phyloP scores from a whole-genome alignment of 176 grass and related monocot genomes.

The Cocos nucifera region DNA sequence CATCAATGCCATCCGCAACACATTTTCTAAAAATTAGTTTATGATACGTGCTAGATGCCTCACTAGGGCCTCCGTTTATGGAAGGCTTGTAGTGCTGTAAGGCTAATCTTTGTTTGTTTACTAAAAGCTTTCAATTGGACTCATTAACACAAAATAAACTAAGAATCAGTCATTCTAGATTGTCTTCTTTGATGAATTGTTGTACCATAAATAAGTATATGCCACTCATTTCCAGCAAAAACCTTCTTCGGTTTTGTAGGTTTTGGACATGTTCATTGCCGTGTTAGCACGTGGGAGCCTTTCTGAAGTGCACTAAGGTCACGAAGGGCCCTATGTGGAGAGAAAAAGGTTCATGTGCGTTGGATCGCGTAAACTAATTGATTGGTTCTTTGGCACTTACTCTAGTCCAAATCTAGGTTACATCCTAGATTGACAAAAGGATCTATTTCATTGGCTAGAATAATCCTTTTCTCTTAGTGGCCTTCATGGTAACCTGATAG shows the following conservation, averaged over 20 bases:
- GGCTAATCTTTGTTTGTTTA: too few relatives aligned
- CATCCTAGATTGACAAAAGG: too few relatives aligned
- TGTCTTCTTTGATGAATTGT: too few relatives aligned
- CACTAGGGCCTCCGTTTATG: background rate
- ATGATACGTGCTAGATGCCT: background rate
- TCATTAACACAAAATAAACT: too few relatives aligned
- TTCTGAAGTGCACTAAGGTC: background rate
- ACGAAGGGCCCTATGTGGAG: too few relatives aligned
- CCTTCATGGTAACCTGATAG: conserved; percentile 4
- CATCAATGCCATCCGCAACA: background rate
- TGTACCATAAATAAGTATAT: too few relatives aligned
- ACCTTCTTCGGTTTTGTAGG: too few relatives aligned
- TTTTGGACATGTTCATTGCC: too few relatives aligned
- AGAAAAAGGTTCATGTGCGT: background rate
- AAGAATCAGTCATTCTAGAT: too few relatives aligned
- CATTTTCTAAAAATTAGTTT: background rate
- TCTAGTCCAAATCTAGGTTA: too few relatives aligned
- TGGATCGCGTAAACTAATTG: background rate
- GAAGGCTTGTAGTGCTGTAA: background rate
- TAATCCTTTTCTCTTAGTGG: background rate
- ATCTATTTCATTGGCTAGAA: conserved; percentile 1
- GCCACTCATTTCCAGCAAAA: too few relatives aligned
- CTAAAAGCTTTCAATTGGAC: too few relatives aligned
- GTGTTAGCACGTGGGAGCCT: background rate
- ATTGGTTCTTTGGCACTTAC: background rate